Percentiles rank a stretch among this genome's conserved stretches.
These are phyloP conservation scores for Crotalaria pallida DNA, from an alignment of 306 rosid genomes.

Conservation along the genomic window DNA sequence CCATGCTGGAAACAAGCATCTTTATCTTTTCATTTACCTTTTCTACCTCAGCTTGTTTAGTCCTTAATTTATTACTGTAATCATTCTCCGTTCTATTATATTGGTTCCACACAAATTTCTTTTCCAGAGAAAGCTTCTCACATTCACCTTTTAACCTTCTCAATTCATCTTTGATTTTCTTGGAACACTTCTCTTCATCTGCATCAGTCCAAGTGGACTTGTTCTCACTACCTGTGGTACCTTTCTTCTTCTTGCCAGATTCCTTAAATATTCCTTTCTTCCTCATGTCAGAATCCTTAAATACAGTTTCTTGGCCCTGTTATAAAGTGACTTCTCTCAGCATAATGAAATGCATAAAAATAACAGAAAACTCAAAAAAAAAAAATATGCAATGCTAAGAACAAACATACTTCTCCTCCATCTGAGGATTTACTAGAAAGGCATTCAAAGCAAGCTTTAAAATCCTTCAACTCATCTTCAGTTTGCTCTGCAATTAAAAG, in stretches of 20 bases:
- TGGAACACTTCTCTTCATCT: slow-evolving; percentile 28
- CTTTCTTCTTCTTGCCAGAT: slow-evolving; percentile 16
- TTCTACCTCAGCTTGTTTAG: slow-evolving; percentile 46
- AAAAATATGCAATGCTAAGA: slow-evolving; percentile 14
- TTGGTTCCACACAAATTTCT: slow-evolving; percentile 84
- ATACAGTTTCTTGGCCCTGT: slow-evolving; percentile 38
- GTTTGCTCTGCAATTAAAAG: slow-evolving; percentile 38
- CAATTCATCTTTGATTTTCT: slow-evolving; percentile 29
- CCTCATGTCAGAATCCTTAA: slow-evolving; percentile 15
- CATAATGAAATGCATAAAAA: slow-evolving; percentile 20
- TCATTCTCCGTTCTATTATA: slow-evolving; percentile 59
- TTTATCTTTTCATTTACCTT: slow-evolving; percentile 41
- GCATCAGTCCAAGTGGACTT: slow-evolving; percentile 8
- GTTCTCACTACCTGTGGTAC: slow-evolving; percentile 18
- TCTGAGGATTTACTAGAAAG: slow-evolving; percentile 26
- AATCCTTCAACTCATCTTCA: slow-evolving; percentile 59
- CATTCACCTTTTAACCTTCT: slow-evolving; percentile 42
- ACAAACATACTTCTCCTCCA: slow-evolving; percentile 44
- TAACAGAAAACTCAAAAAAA: background rate
- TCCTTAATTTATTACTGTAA: slow-evolving; percentile 41
- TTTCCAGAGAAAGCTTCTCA: slow-evolving; percentile 57
- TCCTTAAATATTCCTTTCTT: slow-evolving; percentile 9
- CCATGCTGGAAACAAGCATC: slow-evolving; percentile 52
- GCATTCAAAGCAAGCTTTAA: slow-evolving; percentile 42
- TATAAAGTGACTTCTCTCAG: slow-evolving; percentile 20